Evolutionary conservation across 2,329 filamentous ascomycete genomes (phyloP), one percentile per base, ranked within the genome.

Genomic region (Dendrostoma leiphaemia): DNA sequence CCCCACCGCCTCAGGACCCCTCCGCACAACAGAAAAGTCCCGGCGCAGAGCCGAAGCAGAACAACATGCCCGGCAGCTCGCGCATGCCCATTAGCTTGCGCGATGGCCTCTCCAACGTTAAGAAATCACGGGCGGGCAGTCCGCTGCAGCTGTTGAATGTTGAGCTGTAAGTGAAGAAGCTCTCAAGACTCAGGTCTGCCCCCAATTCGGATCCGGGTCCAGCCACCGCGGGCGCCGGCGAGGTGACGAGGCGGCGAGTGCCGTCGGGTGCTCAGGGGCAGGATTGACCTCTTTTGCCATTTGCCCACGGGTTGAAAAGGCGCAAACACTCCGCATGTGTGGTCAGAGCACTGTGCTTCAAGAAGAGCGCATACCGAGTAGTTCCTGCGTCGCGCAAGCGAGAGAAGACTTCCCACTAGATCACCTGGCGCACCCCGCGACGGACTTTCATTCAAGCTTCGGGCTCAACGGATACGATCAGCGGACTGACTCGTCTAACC

Each of bases 51-150:
- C 17, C 38, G n/a, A 7, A 24, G n/a, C 28, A 34, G 19, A n/a
- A 19, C 41, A 54, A 45, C 37, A 86, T 86, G 81, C 80, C 84
- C 59, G 86, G 85, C 66, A 84, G 82, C 57, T 88, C 86, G 62
- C 80, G 86, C 65, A 83, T 90, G 70, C 86, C 88, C 62, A 76
- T 87, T 60, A 89, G 85, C 74, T 74, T 90, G 69, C 80, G 86
- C 63, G 86, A 87, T 65, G 80, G 82, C 68, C 79, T 89, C 65
- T 79, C 78, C 60, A 77, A 74, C 59, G 82, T 84, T 65, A 85
- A 83, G 71, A 79, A 77, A 57, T 75, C 77, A 51, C 74, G 78
- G 57, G 78, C 79, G 44, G 76, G 75, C 54, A 79, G 81, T 63
- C 79, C 82, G 64, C 67, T 84, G 64, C 73, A 82, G 57, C 70